Evolutionary conservation across 345 rosid genomes (phyloP).

Genomic region (Pistacia integerrima): DNA sequence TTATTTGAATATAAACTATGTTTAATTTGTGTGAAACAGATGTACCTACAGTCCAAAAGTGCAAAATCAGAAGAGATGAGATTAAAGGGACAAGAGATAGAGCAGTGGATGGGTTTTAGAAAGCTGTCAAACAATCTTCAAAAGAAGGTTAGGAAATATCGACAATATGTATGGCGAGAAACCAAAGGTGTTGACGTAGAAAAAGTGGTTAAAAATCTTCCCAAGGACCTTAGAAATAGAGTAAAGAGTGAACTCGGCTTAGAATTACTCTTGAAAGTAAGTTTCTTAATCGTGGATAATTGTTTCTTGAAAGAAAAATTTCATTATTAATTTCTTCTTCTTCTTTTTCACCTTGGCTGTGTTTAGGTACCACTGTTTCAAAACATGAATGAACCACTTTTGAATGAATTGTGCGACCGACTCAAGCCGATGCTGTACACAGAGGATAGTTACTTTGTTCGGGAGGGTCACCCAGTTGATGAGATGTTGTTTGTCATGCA

Average conservation of each 20-base stretch:
- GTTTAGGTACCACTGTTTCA: too few species aligned
- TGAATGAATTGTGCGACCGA: too few species aligned
- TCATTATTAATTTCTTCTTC: too few species aligned
- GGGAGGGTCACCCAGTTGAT: neutral
- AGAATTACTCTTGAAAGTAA: too few species aligned
- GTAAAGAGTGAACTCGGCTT: neutral
- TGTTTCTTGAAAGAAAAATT: too few species aligned
- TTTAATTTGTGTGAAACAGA: neutral
- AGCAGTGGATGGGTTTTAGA: neutral
- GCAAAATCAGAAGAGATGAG: neutral
- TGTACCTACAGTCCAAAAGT: neutral
- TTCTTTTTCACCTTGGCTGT: too few species aligned
- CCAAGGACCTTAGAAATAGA: neutral
- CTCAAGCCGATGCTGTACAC: too few species aligned
- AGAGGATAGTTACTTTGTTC: neutral
- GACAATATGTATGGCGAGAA: neutral
- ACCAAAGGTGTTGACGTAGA: neutral
- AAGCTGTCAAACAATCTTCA: neutral
- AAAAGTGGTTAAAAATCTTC: neutral
- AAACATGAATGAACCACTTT: too few species aligned
- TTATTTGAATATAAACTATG: too few species aligned
- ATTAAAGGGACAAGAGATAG: neutral
- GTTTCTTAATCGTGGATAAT: too few species aligned
- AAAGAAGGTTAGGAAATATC: neutral
- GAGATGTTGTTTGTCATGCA: neutral